Evolutionary conservation across 192 early-diverging fungal species (phyloP).

Genomic region (Rhizoclosmatium sp.): DNA sequence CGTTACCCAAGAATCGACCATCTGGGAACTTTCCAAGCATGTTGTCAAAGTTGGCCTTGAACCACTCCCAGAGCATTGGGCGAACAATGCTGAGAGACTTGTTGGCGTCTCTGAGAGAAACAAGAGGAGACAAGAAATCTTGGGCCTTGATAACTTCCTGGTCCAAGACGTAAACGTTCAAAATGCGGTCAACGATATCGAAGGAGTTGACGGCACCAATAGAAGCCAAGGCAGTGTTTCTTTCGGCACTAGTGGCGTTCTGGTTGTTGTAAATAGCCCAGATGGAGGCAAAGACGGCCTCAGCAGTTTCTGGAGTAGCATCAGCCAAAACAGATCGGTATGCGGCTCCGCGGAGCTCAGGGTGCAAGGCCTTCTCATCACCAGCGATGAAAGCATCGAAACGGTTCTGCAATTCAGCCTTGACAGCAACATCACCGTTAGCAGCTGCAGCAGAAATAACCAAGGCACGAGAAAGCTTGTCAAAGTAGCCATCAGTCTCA

Average conservation of each 20-base stretch:
- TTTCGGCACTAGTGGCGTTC: constrained; percentile 14
- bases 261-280: constrained; percentile 50
- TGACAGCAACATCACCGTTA: constrained; percentile 64
- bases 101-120: background rate
- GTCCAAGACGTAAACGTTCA: constrained; percentile 71
- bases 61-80: constrained; percentile 38
- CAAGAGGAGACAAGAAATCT: constrained; percentile 25
- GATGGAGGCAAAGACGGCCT: constrained; percentile 50
- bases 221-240: constrained; percentile 55
- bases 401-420: constrained; percentile 7
- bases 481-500: constrained; percentile 75
- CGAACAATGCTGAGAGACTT: constrained; percentile 4
- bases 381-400: constrained; percentile 71
- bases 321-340: constrained; percentile 72
- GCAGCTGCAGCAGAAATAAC: constrained; percentile 75
- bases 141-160: constrained; percentile 76
- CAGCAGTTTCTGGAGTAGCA: constrained; percentile 37
- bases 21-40: constrained; percentile 7
- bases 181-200: constrained; percentile 61
- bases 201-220: constrained; percentile 60
- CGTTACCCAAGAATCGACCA: constrained; percentile 1
- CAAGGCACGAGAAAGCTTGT: constrained; percentile 77
- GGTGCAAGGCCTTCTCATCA: constrained; percentile 71
- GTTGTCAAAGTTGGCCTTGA: constrained; percentile 31
- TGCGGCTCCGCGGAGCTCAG: constrained; percentile 70